Base-by-base conservation (phyloP, 192 early-diverging fungal genomes). In the Coemansia sp. region DNA sequence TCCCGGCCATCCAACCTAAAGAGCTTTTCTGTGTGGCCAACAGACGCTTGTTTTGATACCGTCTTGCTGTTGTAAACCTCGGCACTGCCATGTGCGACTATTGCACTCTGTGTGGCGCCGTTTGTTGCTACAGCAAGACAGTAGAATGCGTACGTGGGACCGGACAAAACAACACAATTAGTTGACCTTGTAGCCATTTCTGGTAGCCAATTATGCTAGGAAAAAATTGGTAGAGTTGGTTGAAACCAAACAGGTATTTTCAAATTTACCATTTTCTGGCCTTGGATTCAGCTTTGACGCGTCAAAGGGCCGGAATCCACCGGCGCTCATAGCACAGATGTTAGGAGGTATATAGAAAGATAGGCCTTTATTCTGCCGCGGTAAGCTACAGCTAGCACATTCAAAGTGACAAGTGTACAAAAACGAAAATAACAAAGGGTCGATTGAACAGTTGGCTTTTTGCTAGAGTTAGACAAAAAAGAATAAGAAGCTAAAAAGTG, bases 321-420 rank as follows among this genome's bases (percentile, higher is more conserved):
- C 66, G 63, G 70, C 75, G 40, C 70, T 66, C 75, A 79, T 79
- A 53, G 67, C 70, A n/a, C 19, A 37, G n/a, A 56, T 30, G 19
- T 22, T 47, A 28, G 25, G 6, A n/a, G n/a, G n/a, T n/a, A n/a
- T n/a, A n/a, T n/a, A n/a, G n/a, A n/a, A n/a, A n/a, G n/a, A n/a
- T n/a, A n/a, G n/a, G n/a, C n/a, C n/a, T n/a, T n/a, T n/a, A n/a
- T n/a, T n/a, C n/a, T n/a, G n/a, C n/a, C n/a, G n/a, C n/a, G n/a
- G n/a, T n/a, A n/a, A n/a, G n/a, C n/a, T n/a, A n/a, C n/a, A n/a
- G n/a, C n/a, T n/a, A n/a, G 60, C 38, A 11, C 34, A 36, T 36
- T 36, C 13, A 36, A 36, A 36, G 34, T 3, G 4, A 36, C 34
- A 36, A 36, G 7, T 36, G 4, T 4, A 36, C 34, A 36, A 11